phyloP scores from a whole-genome alignment of 1,284 basidiomycete species.

The Pterulicium gracile region DNA sequence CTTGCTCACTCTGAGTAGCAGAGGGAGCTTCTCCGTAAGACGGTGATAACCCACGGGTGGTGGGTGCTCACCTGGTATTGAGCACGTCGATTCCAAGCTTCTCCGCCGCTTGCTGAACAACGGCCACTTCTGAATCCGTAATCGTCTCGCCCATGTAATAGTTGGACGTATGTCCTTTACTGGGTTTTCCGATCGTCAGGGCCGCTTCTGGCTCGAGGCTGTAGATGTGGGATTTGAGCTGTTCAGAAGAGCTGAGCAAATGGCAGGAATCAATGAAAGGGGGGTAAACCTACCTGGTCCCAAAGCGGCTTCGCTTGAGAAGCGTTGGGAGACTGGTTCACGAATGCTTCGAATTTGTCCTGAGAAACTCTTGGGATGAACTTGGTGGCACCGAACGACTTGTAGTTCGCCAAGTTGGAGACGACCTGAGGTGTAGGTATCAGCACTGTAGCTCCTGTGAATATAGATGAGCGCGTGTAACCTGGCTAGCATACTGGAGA shows the following conservation, averaged over 20 bases:
- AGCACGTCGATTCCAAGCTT: conserved; percentile 60
- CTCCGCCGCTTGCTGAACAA: conserved; percentile 65
- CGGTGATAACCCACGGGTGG: neutral
- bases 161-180: conserved; percentile 66
- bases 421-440: no score
- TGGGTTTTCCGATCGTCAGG: conserved; percentile 70
- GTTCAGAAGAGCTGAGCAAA: neutral
- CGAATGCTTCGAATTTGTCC: conserved; percentile 53
- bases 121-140: conserved; percentile 63
- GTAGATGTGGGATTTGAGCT: conserved; percentile 71
- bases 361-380: conserved; percentile 60
- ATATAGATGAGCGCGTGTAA: neutral
- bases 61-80: conserved; percentile 61
- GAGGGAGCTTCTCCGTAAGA: conserved; percentile 1
- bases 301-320: conserved; percentile 46
- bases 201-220: conserved; percentile 46
- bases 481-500: neutral
- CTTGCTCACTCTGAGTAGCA: conserved; percentile 48
- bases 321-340: conserved; percentile 47
- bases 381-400: conserved; percentile 75
- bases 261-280: conserved; percentile 4
- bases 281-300: conserved; percentile 43
- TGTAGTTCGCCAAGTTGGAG: conserved; percentile 48
- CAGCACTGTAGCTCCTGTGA: neutral
- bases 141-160: conserved; percentile 71